Evolutionary conservation across 2,329 filamentous ascomycete species (phyloP).

Genomic region (Fusarium begoniae): DNA sequence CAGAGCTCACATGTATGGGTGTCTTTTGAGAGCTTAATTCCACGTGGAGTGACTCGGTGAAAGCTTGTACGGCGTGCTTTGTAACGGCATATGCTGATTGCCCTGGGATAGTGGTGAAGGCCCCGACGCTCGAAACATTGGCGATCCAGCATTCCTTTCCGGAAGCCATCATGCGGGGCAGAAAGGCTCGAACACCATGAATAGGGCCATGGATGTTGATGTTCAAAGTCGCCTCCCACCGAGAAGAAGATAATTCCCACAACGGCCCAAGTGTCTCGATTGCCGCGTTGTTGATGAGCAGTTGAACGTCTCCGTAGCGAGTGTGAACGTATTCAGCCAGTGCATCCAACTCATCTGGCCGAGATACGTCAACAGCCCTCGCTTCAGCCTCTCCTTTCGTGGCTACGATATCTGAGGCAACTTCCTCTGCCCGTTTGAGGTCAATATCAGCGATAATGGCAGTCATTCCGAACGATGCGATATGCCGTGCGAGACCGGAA

Average conservation of each 20-base stretch:
- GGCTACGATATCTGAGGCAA: rapidly evolving
- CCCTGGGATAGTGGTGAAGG: not conserved
- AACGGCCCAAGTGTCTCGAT: not conserved
- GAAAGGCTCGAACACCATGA: not conserved
- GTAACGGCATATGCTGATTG: not conserved
- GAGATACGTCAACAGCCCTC: not conserved
- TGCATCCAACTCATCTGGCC: not conserved
- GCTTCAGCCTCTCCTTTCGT: not conserved
- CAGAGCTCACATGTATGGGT: not conserved
- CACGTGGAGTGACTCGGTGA: not conserved
- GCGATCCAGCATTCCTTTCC: not conserved
- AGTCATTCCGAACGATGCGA: not conserved
- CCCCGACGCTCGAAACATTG: not conserved
- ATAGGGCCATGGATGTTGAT: not conserved
- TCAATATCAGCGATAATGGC: not conserved
- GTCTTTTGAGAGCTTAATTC: not conserved
- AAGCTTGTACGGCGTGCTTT: not conserved
- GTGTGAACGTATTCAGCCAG: not conserved
- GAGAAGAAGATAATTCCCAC: not conserved
- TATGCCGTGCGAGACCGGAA: not conserved
- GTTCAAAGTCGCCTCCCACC: not conserved
- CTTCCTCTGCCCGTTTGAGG: not conserved
- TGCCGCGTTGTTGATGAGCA: not conserved
- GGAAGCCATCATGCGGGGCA: rapidly evolving
- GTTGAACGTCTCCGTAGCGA: not conserved